A percentile compares a stretch with the other conserved stretches of the same genome.
These are phyloP conservation scores for Suhomyces yuchorum DNA, from an alignment of 1,139 yeast genomes.

Conservation along the genomic window DNA sequence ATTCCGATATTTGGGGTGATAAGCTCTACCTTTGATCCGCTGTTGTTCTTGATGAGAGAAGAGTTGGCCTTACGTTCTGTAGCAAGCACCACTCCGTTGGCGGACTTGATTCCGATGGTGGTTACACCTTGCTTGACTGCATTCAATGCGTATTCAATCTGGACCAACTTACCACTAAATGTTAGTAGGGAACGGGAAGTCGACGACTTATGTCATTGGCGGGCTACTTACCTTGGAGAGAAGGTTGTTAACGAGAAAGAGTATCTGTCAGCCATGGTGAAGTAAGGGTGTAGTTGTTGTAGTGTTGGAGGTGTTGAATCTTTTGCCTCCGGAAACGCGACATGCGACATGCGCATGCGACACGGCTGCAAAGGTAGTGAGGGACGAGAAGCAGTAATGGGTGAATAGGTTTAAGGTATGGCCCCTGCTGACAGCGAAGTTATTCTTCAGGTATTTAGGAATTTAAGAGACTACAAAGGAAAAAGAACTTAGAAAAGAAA, in stretches of 20 bases:
- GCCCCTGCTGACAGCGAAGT: too few species aligned
- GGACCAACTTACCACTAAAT: constrained; percentile 89
- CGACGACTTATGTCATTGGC: background rate
- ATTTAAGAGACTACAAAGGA: too few species aligned
- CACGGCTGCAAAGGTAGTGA: constrained; percentile 2
- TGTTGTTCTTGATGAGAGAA: constrained; percentile 70
- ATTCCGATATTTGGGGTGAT: constrained; percentile 96
- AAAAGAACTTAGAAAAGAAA: too few species aligned
- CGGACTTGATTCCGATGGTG: constrained; percentile 92
- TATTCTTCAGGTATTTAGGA: too few species aligned
- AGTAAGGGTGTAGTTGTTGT: constrained; percentile 5
- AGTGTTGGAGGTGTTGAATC: constrained; percentile 8
- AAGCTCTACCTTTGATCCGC: constrained; percentile 75
- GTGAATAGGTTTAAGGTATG: too few species aligned
- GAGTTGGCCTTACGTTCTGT: constrained; percentile 92
- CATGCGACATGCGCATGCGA: constrained; percentile 5
- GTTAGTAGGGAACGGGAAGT: constrained; percentile 19
- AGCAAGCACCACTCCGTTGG: constrained; percentile 95
- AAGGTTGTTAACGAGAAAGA: constrained; percentile 95
- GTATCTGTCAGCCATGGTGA: constrained; percentile 91
- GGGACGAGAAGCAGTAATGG: too few species aligned
- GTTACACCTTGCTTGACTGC: constrained; percentile 99
- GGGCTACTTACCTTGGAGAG: constrained; percentile 78
- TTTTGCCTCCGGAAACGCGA: constrained; percentile 16
- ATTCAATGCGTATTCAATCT: constrained; percentile 95